A percentile compares a stretch with the other conserved stretches of the same genome.
Conservation (phyloP, 352 stramenopile species). For the Pythium chondricola region DNA sequence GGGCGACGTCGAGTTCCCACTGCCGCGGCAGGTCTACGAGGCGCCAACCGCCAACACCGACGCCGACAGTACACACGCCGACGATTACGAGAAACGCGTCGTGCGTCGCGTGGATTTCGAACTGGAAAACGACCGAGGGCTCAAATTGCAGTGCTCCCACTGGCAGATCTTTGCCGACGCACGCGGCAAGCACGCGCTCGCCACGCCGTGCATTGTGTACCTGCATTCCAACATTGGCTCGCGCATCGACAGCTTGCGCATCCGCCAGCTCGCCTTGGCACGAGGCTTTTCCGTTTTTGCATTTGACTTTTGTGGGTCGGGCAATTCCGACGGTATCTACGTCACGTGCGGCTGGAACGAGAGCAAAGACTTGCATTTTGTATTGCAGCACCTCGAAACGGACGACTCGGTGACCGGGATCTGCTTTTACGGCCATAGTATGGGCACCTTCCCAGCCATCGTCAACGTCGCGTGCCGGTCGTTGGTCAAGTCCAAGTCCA, state of each 20-base stretch:
- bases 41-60: conserved; percentile 12
- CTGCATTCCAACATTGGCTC: conserved; percentile 83
- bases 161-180: conserved; percentile 52
- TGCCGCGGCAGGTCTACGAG: conserved; percentile 17
- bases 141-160: conserved; percentile 64
- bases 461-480: conserved; percentile 66
- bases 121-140: conserved; percentile 61
- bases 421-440: conserved; percentile 77
- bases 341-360: conserved; percentile 87
- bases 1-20: conserved; percentile 36
- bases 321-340: conserved; percentile 71
- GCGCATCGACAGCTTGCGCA: conserved; percentile 54
- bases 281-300: conserved; percentile 72
- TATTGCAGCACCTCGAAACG: conserved; percentile 54
- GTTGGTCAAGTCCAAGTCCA: conserved; percentile 36
- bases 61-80: not conserved
- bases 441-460: conserved; percentile 75
- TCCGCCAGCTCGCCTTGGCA: conserved; percentile 53
- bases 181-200: conserved; percentile 10
- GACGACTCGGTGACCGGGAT: conserved; percentile 45
- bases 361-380: conserved; percentile 55
- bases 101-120: conserved; percentile 50
- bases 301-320: conserved; percentile 81
- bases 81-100: conserved; percentile 11
- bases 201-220: conserved; percentile 63